Evolutionary conservation across 78 protist genomes (phyloP).

Genomic region (Dictyostelium capitatum): DNA sequence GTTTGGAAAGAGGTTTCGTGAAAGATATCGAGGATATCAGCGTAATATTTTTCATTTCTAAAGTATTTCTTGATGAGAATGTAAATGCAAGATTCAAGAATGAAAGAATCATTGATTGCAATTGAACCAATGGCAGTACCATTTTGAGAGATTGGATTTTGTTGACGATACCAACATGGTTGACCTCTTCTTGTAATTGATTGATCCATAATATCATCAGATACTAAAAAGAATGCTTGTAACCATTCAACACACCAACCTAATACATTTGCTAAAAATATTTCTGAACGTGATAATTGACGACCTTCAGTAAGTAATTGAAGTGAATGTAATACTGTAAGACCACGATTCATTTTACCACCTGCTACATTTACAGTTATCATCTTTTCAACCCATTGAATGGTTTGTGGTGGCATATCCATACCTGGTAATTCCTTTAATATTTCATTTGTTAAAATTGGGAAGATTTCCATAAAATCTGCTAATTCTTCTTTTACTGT

Average conservation of each 20-base stretch:
- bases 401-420: constrained; percentile 56
- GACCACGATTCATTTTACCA: constrained; percentile 95
- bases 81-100: constrained; percentile 92
- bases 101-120: constrained; percentile 97
- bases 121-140: constrained; percentile 83
- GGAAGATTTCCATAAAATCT: constrained; percentile 59
- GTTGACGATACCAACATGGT: constrained; percentile 95
- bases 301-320: constrained; percentile 71
- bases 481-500: constrained; percentile 27
- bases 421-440: constrained; percentile 60
- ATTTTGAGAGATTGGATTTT: constrained; percentile 24
- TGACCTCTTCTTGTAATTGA: constrained; percentile 96
- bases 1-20: constrained; percentile 93
- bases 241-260: constrained; percentile 97
- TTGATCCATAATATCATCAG: constrained; percentile 99
- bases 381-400: constrained; percentile 53
- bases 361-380: constrained; percentile 71
- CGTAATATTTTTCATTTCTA: constrained; percentile 76
- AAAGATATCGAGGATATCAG: constrained; percentile 91
- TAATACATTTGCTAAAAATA: constrained; percentile 78
- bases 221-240: constrained; percentile 97
- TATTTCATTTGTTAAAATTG: constrained; percentile 67
- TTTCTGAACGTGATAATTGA: constrained; percentile 52
- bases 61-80: constrained; percentile 90
- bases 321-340: constrained; percentile 84